Evolutionary conservation across 179 eudicot genomes (phyloP).

Genomic region (Corrigiola litoralis): DNA sequence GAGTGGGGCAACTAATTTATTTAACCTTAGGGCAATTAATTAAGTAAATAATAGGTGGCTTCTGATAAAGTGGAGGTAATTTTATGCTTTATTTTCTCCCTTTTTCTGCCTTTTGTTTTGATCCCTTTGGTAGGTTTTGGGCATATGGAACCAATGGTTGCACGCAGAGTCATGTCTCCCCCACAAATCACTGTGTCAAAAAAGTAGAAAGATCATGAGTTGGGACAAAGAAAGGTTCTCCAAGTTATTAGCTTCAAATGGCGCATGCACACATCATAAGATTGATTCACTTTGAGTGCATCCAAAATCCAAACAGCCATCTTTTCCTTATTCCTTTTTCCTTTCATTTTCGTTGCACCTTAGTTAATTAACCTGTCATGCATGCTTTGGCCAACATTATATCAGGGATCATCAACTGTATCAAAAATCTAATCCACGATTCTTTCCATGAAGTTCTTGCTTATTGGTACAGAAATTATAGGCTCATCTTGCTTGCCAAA

Average conservation of each 20-base stretch:
- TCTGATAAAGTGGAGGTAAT: conserved; percentile 7
- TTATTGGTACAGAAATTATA: too few relatives aligned
- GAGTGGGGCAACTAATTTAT: conserved; percentile 15
- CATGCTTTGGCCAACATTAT: conserved; percentile 3
- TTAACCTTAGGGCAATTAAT: too few relatives aligned
- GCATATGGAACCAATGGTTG: conserved; percentile 30
- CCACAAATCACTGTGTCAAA: conserved; percentile 25
- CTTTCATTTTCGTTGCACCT: not conserved
- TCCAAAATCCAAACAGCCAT: conserved; percentile 27
- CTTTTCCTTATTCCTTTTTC: conserved; percentile 12
- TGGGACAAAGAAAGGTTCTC: conserved; percentile 24
- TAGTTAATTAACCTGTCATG: conserved; percentile 2
- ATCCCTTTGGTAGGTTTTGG: conserved; percentile 31
- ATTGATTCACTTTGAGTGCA: conserved; percentile 22
- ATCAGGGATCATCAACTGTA: too few relatives aligned
- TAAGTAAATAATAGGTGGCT: too few relatives aligned
- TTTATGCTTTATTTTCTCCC: conserved; percentile 7
- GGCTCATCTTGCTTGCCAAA: too few relatives aligned
- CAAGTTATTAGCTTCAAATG: conserved; percentile 28
- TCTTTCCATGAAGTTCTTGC: too few relatives aligned
- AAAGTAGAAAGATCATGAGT: conserved; percentile 24
- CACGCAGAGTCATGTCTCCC: conserved; percentile 3
- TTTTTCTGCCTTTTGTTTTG: conserved; percentile 15
- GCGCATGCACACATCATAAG: conserved; percentile 28
- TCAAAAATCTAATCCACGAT: too few relatives aligned